These are phyloP conservation scores for Nemania abortiva DNA, from an alignment of 2,329 filamentous ascomycete genomes.

Conservation along the genomic window DNA sequence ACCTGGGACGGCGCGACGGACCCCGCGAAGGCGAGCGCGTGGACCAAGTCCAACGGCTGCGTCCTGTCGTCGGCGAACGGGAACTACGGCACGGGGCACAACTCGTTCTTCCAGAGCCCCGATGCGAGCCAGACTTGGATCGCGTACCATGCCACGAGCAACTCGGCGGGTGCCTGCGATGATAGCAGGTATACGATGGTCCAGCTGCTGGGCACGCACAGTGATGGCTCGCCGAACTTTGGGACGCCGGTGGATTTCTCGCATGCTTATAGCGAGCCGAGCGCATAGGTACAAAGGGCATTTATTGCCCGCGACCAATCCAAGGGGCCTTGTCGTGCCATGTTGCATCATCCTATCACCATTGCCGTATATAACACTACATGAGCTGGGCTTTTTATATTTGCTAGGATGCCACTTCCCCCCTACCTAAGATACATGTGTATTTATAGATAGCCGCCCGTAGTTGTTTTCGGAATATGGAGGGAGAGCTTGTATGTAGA, in stretches of 20 bases:
- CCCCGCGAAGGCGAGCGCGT: constrained; percentile 58
- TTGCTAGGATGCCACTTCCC: no score
- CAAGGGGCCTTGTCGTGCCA: no score
- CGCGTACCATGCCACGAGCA: constrained; percentile 66
- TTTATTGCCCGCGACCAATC: no score
- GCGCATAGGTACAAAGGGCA: background rate
- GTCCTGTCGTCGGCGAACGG: constrained; percentile 66
- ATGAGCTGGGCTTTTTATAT: no score
- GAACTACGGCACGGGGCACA: constrained; percentile 69
- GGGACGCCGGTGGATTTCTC: constrained; percentile 51
- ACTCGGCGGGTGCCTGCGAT: constrained; percentile 63
- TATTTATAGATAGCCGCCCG: background rate
- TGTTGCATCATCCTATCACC: background rate
- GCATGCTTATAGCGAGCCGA: constrained; percentile 31
- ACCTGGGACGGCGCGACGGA: constrained; percentile 65
- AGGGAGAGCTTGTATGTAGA: no score
- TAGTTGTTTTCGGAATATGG: background rate
- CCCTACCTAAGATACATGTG: no score
- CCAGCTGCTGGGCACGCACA: constrained; percentile 62
- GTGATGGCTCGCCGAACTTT: constrained; percentile 66
- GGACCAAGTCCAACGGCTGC: constrained; percentile 64
- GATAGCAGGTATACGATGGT: constrained; percentile 66
- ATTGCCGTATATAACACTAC: no score
- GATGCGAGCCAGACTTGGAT: constrained; percentile 67
- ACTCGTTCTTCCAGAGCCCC: constrained; percentile 69